Evolutionary conservation across 352 stramenopile species (phyloP), one percentile per base, ranked within the genome.

Genomic region (Ophiocytium majus): DNA sequence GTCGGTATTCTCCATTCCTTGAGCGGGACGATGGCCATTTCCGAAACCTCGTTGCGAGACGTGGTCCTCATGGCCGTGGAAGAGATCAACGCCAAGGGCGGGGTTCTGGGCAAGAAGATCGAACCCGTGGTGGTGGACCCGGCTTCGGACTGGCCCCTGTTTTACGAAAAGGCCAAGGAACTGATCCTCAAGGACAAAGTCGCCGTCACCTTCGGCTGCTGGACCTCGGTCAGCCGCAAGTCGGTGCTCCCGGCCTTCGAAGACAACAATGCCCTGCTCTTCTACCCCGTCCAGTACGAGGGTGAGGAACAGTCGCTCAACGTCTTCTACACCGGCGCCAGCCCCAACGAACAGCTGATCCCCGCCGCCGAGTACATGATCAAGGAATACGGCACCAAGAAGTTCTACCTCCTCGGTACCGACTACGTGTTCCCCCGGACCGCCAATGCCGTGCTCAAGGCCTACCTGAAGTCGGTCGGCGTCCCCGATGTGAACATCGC

Each of bases 1-100:
- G 57, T 71, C 28, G 57, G 57, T 23, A 71, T 71, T 71, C 57
- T 71, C 19, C 57, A 71, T 71, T 71, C 57, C 28, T 71, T 71
- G 57, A 23, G 19, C 19, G 57, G 57, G 28, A 71, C 57, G 19
- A 71, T 71, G 57, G 57, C 57, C 57, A 71, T 71, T 28, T 23
- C 19, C 57, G 57, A 71, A 71, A 71, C 57, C 28, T 71, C 57
- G 57, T 71, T 71, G 57, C 23, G 28, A 71, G 57, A 71, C 57
- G 28, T 71, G 57, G 57, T 28, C 28, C 28, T 71, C 19, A 71
- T 71, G 57, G 28, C 57, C 19, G 28, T 71, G 19, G 57, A 71
- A 23, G 19, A 71, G 28, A 71, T 71, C 57, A 71, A 71, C 28
- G 19, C 19, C 19, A 28, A 71, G 28, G 57, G 57, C 57, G 57